Percentiles rank a stretch among this genome's conserved stretches.
phyloP scores from a whole-genome alignment of 78 protist genomes.

The Diacronema lutheri region DNA sequence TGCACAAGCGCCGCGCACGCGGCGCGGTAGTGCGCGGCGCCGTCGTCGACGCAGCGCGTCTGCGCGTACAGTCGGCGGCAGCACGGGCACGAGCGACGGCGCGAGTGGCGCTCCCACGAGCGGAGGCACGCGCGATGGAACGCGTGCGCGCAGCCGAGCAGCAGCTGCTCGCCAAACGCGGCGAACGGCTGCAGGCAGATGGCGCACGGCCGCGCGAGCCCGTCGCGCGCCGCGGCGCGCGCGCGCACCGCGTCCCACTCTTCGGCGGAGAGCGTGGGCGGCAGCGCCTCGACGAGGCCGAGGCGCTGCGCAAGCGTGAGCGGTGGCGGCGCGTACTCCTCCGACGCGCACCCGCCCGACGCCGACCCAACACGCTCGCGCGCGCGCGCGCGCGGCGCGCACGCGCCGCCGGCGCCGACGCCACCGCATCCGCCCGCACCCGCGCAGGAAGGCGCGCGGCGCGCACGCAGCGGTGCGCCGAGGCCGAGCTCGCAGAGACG shows the following conservation, averaged over 20 bases:
- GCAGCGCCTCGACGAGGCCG: not conserved
- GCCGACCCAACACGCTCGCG: no score
- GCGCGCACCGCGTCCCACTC: not conserved
- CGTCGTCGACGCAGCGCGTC: not conserved
- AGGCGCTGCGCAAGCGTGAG: no score
- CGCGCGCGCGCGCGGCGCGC: no score
- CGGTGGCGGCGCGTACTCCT: no score
- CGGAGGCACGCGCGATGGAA: conserved; percentile 16
- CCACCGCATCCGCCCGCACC: no score
- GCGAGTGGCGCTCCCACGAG: conserved; percentile 10
- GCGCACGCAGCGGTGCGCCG: no score
- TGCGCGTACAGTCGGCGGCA: not conserved
- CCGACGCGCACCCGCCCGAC: no score
- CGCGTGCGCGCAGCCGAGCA: not conserved
- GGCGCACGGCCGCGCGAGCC: not conserved
- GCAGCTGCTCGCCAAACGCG: not conserved
- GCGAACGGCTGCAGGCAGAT: not conserved
- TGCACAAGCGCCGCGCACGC: no score
- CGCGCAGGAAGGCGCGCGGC: no score
- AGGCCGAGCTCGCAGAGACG: no score
- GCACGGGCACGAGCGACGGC: not conserved
- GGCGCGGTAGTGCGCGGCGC: not conserved
- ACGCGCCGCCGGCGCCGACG: no score
- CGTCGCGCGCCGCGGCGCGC: not conserved
- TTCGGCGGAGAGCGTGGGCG: not conserved